Conservation (phyloP, 2,329 filamentous ascomycete genomes). For the Blastomyces emzantsi region DNA sequence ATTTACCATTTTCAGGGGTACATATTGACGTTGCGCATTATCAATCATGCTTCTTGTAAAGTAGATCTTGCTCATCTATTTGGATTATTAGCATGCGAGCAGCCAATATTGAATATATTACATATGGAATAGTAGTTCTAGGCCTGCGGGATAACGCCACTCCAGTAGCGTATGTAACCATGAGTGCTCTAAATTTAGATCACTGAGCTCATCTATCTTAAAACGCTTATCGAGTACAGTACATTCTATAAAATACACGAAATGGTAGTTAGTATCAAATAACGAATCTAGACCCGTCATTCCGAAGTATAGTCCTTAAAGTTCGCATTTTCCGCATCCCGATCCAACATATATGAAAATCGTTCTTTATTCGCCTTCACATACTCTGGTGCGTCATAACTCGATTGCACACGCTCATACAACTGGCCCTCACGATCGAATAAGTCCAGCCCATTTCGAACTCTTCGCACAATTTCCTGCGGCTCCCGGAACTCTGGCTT, state of each 20-base stretch:
- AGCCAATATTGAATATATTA: no score
- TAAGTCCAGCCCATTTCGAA: conserved; percentile 46
- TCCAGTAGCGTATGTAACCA: no score
- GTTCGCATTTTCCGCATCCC: not conserved
- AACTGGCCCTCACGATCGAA: conserved; percentile 44
- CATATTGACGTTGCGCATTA: no score
- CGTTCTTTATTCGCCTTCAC: not conserved
- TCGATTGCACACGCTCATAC: conserved; percentile 41
- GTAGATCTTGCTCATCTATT: no score
- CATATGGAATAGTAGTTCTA: no score
- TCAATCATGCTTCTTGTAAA: no score
- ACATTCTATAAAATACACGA: not conserved
- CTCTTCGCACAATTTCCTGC: conserved; percentile 42
- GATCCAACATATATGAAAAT: not conserved
- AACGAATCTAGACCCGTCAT: not conserved
- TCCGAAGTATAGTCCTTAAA: not conserved
- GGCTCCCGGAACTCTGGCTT: conserved; percentile 41
- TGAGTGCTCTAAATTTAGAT: no score
- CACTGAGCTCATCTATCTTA: not conserved
- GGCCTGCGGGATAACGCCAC: no score
- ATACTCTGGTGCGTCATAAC: not conserved
- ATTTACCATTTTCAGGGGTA: no score
- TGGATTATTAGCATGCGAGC: no score
- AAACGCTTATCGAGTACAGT: not conserved
- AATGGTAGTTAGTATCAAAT: not conserved